Evolutionary conservation across 352 stramenopile genomes (phyloP), one percentile per base, ranked within the genome.

Genomic region (Phytophthora hibernalis): DNA sequence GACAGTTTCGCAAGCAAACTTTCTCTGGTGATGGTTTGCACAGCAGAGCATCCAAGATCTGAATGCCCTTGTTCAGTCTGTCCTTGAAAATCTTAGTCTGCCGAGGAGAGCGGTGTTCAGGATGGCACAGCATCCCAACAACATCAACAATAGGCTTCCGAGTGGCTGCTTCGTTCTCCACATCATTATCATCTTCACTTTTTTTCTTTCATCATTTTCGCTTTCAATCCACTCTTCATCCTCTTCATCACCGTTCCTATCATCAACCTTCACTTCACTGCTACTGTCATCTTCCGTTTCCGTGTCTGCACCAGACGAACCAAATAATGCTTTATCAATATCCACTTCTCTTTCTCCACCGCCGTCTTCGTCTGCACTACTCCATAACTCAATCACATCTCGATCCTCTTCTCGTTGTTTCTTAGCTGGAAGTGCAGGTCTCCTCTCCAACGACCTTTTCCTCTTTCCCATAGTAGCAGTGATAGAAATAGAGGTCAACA

Each of bases 21-120:
- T 82, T 77, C 20, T 68, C 73, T 30, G 70, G 67, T 1, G 77
- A 70, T 15, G 79, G 79, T 54, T 71, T 75, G 54, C 79, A 88
- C 0, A 86, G 57, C 43, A 83, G 64, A 20, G 79, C 77, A 35
- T 88, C 77, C 15, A 88, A 75, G 60, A 88, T 80, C 47, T 77
- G 30, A 31, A 88, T 84, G 11, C 74, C 54, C 56, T 83, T 81
- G 28, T 66, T 63, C 47, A 88, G 33, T 21, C 75, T 66, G 15
- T 82, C 72, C 38, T 82, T 86, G 48, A 86, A 82, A 43, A 82
- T 78, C 47, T 72, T 73, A 15, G 72, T 84, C 58, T 88, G 77
- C 12, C 60, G 61, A 15, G 67, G 64, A 3, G 76, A 79, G 31
- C 77, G 77, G 10, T 67, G 54, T 26, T 83, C 72, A 5, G 73